Conservation (phyloP, 208 protist genomes). For the Wallacemonas sp. region DNA sequence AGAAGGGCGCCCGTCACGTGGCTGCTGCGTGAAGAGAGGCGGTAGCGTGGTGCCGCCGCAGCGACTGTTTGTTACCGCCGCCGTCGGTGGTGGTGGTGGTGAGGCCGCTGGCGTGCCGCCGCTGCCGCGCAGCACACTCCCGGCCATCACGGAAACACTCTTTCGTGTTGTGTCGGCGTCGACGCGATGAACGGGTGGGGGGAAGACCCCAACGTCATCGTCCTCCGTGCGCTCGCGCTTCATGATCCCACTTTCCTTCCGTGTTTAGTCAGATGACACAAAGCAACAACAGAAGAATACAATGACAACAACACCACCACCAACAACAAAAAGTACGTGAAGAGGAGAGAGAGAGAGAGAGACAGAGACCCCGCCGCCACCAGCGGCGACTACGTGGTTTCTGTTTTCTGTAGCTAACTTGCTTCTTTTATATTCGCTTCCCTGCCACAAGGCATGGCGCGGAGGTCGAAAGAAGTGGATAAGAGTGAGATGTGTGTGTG, state of each 20-base stretch:
- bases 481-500: neutral
- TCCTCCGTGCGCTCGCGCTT: slow-evolving; percentile 7
- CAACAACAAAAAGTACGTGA: neutral
- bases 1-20: neutral
- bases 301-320: slow-evolving; percentile 7
- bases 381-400: too few relatives aligned
- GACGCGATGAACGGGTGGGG: neutral
- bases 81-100: neutral
- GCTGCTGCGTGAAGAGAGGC: neutral
- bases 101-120: neutral
- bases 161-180: neutral
- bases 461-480: neutral
- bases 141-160: neutral
- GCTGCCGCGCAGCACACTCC: neutral
- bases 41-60: neutral
- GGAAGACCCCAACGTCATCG: neutral
- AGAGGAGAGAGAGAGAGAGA: neutral
- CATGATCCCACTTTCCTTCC: neutral
- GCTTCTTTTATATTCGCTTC: neutral
- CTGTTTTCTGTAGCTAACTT: too few relatives aligned
- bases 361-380: too few relatives aligned
- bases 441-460: neutral
- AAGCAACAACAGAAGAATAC: too few relatives aligned
- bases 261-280: neutral
- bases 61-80: neutral